These are phyloP conservation scores for Micractinium conductrix DNA, from an alignment of 139 green algal species.

Conservation along the genomic window DNA sequence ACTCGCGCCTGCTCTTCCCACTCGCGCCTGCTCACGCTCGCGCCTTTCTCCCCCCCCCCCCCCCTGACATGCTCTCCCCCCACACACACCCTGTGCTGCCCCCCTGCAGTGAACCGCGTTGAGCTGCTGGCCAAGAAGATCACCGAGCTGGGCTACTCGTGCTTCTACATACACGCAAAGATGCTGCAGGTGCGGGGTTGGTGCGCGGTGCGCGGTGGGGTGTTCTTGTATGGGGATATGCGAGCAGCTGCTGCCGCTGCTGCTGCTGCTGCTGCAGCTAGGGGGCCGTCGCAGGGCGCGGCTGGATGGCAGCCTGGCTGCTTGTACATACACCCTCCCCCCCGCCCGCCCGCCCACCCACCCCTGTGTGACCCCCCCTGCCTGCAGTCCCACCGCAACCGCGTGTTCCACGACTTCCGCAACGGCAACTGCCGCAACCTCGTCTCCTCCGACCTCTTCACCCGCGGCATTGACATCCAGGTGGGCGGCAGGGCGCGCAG, in stretches of 20 bases:
- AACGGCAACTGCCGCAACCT: slow-evolving; percentile 98
- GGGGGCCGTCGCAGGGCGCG: too few relatives aligned
- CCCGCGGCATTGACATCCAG: slow-evolving; percentile 95
- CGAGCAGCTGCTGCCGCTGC: too few relatives aligned
- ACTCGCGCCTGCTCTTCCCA: neutral
- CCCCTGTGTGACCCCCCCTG: neutral
- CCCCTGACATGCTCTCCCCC: neutral
- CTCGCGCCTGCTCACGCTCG: neutral
- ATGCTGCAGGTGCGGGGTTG: slow-evolving; percentile 86
- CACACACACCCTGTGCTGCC: neutral
- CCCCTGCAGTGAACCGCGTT: slow-evolving; percentile 64
- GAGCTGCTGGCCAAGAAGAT: slow-evolving; percentile 99
- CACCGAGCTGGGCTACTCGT: slow-evolving; percentile 99
- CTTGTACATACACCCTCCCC: neutral
- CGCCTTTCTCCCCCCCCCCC: neutral
- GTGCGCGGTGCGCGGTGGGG: too few relatives aligned
- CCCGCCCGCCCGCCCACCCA: neutral
- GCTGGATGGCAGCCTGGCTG: too few relatives aligned
- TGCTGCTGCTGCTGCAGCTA: too few relatives aligned
- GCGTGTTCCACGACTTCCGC: slow-evolving; percentile 99
- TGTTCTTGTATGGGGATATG: too few relatives aligned
- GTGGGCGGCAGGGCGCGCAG: neutral
- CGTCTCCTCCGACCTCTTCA: slow-evolving; percentile 75
- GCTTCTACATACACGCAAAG: slow-evolving; percentile 99
- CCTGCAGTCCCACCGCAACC: slow-evolving; percentile 93